These are phyloP conservation scores for Myxozyma lipomycoides DNA, from an alignment of 805 yeast species.

Conservation along the genomic window DNA sequence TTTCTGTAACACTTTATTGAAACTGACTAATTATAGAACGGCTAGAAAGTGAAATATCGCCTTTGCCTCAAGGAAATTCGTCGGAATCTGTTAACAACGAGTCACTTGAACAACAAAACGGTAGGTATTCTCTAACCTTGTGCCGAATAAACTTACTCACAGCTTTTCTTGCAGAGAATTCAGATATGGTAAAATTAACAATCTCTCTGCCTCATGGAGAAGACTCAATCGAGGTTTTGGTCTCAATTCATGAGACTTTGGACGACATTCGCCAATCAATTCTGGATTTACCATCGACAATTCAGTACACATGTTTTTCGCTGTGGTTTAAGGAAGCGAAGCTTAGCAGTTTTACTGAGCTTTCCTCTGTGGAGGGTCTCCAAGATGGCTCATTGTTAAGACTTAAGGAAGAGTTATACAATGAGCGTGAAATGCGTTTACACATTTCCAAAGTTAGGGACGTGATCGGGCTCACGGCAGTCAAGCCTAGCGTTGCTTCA, in stretches of 20 bases:
- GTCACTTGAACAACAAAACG: too few relatives aligned
- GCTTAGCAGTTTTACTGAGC: conserved; percentile 37
- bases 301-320: conserved; percentile 58
- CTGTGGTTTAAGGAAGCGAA: conserved; percentile 42
- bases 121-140: too few relatives aligned
- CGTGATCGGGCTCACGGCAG: conserved; percentile 46
- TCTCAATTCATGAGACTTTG: conserved; percentile 45
- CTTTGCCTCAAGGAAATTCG: too few relatives aligned
- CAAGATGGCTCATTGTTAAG: conserved; percentile 41
- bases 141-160: too few relatives aligned
- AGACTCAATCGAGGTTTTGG: conserved; percentile 28
- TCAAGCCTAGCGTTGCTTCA: conserved; percentile 39
- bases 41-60: too few relatives aligned
- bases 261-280: conserved; percentile 57
- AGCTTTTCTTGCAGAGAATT: not conserved
- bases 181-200: conserved; percentile 23
- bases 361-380: conserved; percentile 35
- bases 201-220: conserved; percentile 29
- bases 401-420: conserved; percentile 56
- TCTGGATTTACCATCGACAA: conserved; percentile 52
- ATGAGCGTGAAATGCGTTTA: conserved; percentile 53
- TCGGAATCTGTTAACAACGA: too few relatives aligned
- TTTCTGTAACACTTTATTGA: too few relatives aligned
- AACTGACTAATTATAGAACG: too few relatives aligned
- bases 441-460: conserved; percentile 66